Percentiles rank a stretch among this genome's conserved stretches.
Conservation (phyloP, 2,329 filamentous ascomycete species). For the Fusarium sp. region DNA sequence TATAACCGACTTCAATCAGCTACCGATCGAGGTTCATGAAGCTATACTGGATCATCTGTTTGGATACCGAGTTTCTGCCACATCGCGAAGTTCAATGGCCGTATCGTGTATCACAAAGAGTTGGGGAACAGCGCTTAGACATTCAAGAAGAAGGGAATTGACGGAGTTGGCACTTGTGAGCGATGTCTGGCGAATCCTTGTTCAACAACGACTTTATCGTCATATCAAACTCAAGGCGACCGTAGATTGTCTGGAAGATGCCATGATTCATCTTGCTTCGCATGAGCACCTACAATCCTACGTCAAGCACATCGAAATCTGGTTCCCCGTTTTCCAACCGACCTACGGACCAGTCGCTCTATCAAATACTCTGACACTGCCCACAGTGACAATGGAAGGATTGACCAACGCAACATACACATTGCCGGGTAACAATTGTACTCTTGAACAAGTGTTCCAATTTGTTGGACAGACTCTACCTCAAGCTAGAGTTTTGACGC, state of each 20-base stretch:
- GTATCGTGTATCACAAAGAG: slow-evolving; percentile 67
- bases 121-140: slow-evolving; percentile 75
- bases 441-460: slow-evolving; percentile 76
- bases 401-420: slow-evolving; percentile 70
- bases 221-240: slow-evolving; percentile 83
- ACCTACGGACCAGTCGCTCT: slow-evolving; percentile 61
- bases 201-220: slow-evolving; percentile 80
- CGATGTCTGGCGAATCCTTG: slow-evolving; percentile 73
- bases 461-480: slow-evolving; percentile 72
- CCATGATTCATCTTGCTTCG: slow-evolving; percentile 70
- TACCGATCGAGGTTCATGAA: slow-evolving; percentile 80
- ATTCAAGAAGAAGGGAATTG: slow-evolving; percentile 75
- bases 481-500: slow-evolving; percentile 73
- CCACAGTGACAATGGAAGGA: slow-evolving; percentile 67
- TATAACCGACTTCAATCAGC: slow-evolving; percentile 59
- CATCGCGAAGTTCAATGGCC: slow-evolving; percentile 67
- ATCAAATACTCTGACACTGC: slow-evolving; percentile 61
- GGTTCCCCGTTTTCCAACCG: slow-evolving; percentile 81
- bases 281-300: slow-evolving; percentile 72
- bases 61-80: slow-evolving; percentile 74
- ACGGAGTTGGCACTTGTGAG: slow-evolving; percentile 75
- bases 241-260: slow-evolving; percentile 70
- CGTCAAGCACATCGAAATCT: slow-evolving; percentile 80
- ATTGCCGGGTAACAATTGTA: slow-evolving; percentile 74
- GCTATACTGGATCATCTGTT: slow-evolving; percentile 79